Conservation (phyloP, 148 eudicot species). For the Euryodendron excelsum region DNA sequence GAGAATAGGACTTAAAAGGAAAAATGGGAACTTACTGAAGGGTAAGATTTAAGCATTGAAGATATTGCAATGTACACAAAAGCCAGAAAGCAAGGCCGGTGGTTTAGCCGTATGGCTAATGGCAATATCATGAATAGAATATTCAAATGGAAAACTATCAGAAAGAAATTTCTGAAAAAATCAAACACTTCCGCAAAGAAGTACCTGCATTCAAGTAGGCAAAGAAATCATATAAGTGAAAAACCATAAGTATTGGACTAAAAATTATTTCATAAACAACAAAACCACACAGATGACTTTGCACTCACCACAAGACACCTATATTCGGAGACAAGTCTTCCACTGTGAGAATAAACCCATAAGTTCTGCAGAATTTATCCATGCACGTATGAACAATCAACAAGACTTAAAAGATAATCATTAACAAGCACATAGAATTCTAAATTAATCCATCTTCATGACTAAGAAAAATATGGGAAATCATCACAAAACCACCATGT, state of each 20-base stretch:
- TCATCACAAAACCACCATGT: background rate
- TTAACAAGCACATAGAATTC: background rate
- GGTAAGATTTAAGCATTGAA: slow-evolving; percentile 93
- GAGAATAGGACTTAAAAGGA: background rate
- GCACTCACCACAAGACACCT: slow-evolving; percentile 84
- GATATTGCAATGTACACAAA: slow-evolving; percentile 82
- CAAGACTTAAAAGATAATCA: background rate
- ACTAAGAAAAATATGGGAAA: background rate
- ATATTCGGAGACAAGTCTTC: slow-evolving; percentile 93
- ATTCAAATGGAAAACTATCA: slow-evolving; percentile 83
- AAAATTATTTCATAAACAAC: background rate
- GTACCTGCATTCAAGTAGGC: slow-evolving; percentile 69
- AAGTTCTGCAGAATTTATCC: slow-evolving; percentile 57
- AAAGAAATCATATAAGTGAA: slow-evolving; percentile 8
- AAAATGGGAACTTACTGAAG: slow-evolving; percentile 64
- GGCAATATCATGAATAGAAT: slow-evolving; percentile 93
- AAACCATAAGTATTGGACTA: background rate
- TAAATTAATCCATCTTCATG: background rate
- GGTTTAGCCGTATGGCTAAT: slow-evolving; percentile 80
- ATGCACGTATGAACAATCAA: slow-evolving; percentile 3
- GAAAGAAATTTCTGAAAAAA: slow-evolving; percentile 87
- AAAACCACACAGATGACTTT: background rate
- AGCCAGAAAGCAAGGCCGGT: slow-evolving; percentile 91
- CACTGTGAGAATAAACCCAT: slow-evolving; percentile 89
- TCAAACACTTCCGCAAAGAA: slow-evolving; percentile 99